A percentile compares a stretch with the other conserved stretches of the same genome.
Conservation (phyloP, 23 red algal species). For the Gracilaria domingensis region DNA sequence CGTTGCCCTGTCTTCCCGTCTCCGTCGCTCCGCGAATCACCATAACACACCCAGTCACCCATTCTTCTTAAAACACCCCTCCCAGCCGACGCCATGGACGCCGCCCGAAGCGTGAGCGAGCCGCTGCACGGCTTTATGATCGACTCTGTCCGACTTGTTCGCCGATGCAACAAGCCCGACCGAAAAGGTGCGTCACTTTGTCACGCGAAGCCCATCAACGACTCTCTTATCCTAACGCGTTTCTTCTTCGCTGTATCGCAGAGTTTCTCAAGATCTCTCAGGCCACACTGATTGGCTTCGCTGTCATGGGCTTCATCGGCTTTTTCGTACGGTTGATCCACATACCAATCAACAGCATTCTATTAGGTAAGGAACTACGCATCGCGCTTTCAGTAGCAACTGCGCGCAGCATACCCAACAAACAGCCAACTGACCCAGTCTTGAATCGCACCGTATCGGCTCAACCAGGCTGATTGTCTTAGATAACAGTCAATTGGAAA, state of each 20-base stretch:
- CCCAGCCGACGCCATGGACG: conserved; percentile 65
- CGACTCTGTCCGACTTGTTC: conserved; percentile 81
- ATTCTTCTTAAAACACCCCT: not conserved
- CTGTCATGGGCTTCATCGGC: conserved; percentile 94
- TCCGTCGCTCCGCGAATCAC: too few species aligned
- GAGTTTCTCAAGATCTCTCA: conserved; percentile 84
- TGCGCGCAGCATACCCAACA: not conserved
- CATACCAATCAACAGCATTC: conserved; percentile 96
- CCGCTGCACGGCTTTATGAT: conserved; percentile 81
- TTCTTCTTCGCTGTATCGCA: not conserved
- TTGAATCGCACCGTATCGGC: too few species aligned
- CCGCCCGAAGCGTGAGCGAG: conserved; percentile 58
- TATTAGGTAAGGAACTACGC: conserved; percentile 61
- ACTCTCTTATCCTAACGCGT: not conserved
- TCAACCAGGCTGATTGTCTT: too few species aligned
- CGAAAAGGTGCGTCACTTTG: conserved; percentile 64
- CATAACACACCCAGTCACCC: not conserved
- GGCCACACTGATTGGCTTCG: conserved; percentile 82
- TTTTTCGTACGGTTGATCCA: conserved; percentile 93
- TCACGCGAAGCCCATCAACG: too few species aligned
- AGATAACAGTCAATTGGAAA: not conserved
- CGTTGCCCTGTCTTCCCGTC: too few species aligned
- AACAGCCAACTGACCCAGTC: too few species aligned
- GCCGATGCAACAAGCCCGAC: conserved; percentile 96
- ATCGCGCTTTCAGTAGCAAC: not conserved